Base-by-base conservation (phyloP, 108 stramenopile species). In the Thalassiosira profunda region DNA sequence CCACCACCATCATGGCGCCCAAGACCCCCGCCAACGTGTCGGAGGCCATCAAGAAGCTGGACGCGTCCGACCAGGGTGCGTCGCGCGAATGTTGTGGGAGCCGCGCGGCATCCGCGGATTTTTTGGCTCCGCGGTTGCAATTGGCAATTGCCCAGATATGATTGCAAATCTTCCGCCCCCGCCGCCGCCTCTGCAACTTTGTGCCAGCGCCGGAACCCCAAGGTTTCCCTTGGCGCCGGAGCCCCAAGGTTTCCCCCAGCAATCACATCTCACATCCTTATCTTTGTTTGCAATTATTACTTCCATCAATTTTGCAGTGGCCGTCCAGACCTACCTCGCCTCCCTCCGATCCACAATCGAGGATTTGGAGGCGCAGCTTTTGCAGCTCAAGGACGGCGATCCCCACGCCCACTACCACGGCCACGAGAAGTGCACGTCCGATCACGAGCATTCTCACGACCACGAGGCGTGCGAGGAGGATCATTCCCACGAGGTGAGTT, bases 401-500 rank as follows among this genome's bases (percentile, higher is more conserved):
- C 73, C 75, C 11, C 89, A 93, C 57, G 89, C 89, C 9, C 92
- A 93, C 67, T 93, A 84, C 54, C 92, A 93, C 42, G 92, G 92
- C 5, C 84, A 88, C 31, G 87, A 90, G 24, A 87, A 84, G 76
- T 80, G 74, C 57, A 73, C 74, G 11, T 10, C 44, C 23, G 67
- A 62, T 18, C 66, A 69, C 41, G 63, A 65, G 20, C 66, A 72
- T 34, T 21, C 34, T 24, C 62, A 72, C 44, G 31, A 68, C n/a
- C 48, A 59, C 42, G n/a, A n/a, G n/a, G n/a, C n/a, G n/a, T n/a
- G n/a, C n/a, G n/a, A n/a, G n/a, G n/a, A n/a, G n/a, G 43, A 63
- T 23, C 67, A 70, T 18, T 58, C 33, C 14, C 15, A 15, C 18
- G 36, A 35, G 26, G 53, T 38, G 18, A n/a, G n/a, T n/a, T n/a